phyloP scores from a whole-genome alignment of 768 basidiomycete genomes.

The Lyophyllum semitale region DNA sequence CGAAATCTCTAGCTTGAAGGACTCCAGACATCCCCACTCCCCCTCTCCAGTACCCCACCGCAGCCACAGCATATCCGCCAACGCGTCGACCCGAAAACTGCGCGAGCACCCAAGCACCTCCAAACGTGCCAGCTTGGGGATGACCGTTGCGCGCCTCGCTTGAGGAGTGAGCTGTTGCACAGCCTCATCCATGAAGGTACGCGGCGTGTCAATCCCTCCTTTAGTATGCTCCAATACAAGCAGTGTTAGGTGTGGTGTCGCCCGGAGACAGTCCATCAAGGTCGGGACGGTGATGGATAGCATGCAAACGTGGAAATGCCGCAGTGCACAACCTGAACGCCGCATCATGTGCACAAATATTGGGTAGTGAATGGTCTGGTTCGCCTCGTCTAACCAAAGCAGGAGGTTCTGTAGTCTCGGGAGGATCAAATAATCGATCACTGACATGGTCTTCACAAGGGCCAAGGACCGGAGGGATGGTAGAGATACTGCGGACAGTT shows the following conservation, averaged over 20 bases:
- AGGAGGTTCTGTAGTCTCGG: not conserved
- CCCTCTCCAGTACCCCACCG: not conserved
- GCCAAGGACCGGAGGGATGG: not conserved
- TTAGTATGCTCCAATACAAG: not conserved
- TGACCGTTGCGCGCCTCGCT: not conserved
- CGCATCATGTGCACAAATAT: not conserved
- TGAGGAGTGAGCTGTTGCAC: not conserved
- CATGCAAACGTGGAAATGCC: not conserved
- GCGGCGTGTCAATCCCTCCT: not conserved
- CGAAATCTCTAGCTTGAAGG: not conserved
- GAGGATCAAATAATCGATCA: not conserved
- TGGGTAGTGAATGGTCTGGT: not conserved
- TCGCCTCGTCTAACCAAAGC: not conserved
- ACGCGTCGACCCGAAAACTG: not conserved
- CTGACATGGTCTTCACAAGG: not conserved
- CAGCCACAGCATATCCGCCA: not conserved
- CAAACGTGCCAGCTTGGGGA: not conserved
- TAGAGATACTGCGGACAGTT: not conserved
- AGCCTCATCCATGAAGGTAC: not conserved
- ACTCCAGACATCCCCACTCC: not conserved
- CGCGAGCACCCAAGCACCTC: not conserved
- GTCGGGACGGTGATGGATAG: not conserved
- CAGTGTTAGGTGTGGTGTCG: not conserved
- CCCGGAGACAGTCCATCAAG: not conserved
- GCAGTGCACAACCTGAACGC: not conserved